Base-by-base conservation (phyloP, 306 rosid genomes). In the Acacia crassicarpa region DNA sequence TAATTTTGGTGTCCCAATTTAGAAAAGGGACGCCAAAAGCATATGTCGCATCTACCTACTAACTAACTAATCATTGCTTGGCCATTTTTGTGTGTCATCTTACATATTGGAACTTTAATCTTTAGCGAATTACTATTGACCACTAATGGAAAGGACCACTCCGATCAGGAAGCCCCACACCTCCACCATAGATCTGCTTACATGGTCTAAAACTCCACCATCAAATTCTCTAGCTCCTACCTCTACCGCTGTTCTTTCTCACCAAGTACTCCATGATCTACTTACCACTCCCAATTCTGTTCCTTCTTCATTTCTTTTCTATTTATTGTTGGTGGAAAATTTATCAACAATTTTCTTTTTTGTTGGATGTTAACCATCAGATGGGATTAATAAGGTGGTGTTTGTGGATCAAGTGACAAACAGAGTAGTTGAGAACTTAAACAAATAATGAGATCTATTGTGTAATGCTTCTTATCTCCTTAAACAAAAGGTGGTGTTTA, bases 331-430 rank as follows among this genome's bases (percentile, higher is more conserved):
- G 38, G 2, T 70, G 63, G 62, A 5, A 40, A 2, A 63, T 35
- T 48, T 12, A 63, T 9, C 61, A 38, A 3, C 5, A 48, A 59
- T 82, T 45, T 4, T 45, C 3, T 25, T 4, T 27, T 67, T 45
- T 25, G 3, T 23, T 78, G 48, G 20, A 75, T 82, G 83, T 30
- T 76, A 95, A 98, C 99, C 98, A 76, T 95, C 98, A 67, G 97
- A 93, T 93, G 99, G 99, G 92, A 93, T 95, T 91, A 87, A 92
- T 30, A 95, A 93, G 87, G 98, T 92, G 70, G 99, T 95, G 48
- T 95, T 95, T 84, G 99, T 98, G 16, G 98, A 98, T 43, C 99
- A 93, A 90, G 98, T 95, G 66, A 93, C 98, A 45, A 98, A 95
- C 25, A 98, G 93, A 82, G 99, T 93, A 88, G 88, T 86, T 25